Percentiles rank a stretch among this genome's conserved stretches.
phyloP scores from a whole-genome alignment of 2,329 filamentous ascomycete genomes.

The Fusarium torulosum region DNA sequence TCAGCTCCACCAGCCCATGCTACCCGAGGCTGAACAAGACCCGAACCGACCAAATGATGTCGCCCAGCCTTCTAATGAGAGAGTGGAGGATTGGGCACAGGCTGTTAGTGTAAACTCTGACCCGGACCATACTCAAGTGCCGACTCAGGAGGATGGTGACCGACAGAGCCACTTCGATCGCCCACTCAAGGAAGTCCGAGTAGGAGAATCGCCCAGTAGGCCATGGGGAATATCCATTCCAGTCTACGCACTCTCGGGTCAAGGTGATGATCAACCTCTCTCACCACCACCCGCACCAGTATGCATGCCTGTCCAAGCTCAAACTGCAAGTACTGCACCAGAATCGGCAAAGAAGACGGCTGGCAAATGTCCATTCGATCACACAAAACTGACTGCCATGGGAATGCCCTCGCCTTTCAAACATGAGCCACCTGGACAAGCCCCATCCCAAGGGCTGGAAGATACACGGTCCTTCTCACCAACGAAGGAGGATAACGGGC shows the following conservation, averaged over 20 bases:
- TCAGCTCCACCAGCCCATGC: slow-evolving; percentile 87
- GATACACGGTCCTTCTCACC: slow-evolving; percentile 36
- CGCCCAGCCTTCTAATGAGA: slow-evolving; percentile 71
- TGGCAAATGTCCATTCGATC: slow-evolving; percentile 71
- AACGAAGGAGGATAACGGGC: slow-evolving; percentile 35
- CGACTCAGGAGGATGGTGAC: slow-evolving; percentile 61
- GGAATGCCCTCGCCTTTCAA: slow-evolving; percentile 39
- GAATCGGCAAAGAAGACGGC: slow-evolving; percentile 49
- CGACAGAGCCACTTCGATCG: slow-evolving; percentile 84
- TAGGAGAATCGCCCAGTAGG: slow-evolving; percentile 91
- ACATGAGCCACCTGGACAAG: slow-evolving; percentile 23
- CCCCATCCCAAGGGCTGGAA: slow-evolving; percentile 24
- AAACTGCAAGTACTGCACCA: slow-evolving; percentile 41
- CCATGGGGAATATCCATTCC: slow-evolving; percentile 94
- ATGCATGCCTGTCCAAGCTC: slow-evolving; percentile 59
- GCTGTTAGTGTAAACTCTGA: slow-evolving; percentile 71
- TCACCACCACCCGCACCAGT: slow-evolving; percentile 71
- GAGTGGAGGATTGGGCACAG: slow-evolving; percentile 89
- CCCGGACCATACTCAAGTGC: slow-evolving; percentile 51
- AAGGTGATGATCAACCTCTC: slow-evolving; percentile 58
- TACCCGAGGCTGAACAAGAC: slow-evolving; percentile 70
- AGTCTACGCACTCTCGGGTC: slow-evolving; percentile 59
- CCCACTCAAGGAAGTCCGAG: slow-evolving; percentile 86
- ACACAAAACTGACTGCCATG: slow-evolving; percentile 59
- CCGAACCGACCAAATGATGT: slow-evolving; percentile 58